Percentiles rank a stretch among this genome's conserved stretches.
phyloP scores from a whole-genome alignment of 768 basidiomycete genomes.

The Paxillus ammoniavirescens region DNA sequence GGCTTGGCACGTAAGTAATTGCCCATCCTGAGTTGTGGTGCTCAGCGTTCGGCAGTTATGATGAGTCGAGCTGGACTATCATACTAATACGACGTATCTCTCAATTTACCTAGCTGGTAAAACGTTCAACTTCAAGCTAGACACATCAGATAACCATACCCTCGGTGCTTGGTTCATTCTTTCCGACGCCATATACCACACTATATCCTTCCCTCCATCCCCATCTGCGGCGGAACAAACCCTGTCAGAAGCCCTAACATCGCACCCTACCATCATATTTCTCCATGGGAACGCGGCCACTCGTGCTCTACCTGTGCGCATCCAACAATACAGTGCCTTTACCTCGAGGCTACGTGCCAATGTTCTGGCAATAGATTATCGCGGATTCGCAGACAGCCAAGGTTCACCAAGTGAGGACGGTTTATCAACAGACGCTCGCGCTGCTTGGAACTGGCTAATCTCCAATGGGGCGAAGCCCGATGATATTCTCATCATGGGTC shows the following conservation, averaged over 20 bases:
- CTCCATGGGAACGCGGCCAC: slow-evolving; percentile 90
- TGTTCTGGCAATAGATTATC: slow-evolving; percentile 86
- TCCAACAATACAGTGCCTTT: slow-evolving; percentile 67
- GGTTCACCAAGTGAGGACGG: slow-evolving; percentile 78
- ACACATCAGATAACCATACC: slow-evolving; percentile 72
- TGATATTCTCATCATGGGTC: slow-evolving; percentile 75
- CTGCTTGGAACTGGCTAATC: slow-evolving; percentile 80
- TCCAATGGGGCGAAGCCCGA: slow-evolving; percentile 53
- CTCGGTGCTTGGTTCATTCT: slow-evolving; percentile 88
- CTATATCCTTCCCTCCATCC: slow-evolving; percentile 40
- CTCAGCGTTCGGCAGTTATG: neutral
- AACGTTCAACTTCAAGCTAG: slow-evolving; percentile 66
- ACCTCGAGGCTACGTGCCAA: slow-evolving; percentile 67
- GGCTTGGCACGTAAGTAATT: slow-evolving; percentile 70
- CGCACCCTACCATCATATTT: slow-evolving; percentile 80
- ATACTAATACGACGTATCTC: neutral
- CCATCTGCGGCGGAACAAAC: slow-evolving; percentile 36
- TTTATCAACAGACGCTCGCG: slow-evolving; percentile 65
- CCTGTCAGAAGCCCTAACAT: slow-evolving; percentile 52
- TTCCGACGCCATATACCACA: slow-evolving; percentile 61
- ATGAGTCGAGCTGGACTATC: neutral
- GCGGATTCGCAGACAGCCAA: slow-evolving; percentile 87
- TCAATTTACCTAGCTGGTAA: slow-evolving; percentile 57
- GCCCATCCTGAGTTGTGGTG: neutral
- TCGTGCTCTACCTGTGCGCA: slow-evolving; percentile 63